phyloP scores from a whole-genome alignment of 495 filamentous ascomycete genomes.

The Friedmanniomyces simplex region DNA sequence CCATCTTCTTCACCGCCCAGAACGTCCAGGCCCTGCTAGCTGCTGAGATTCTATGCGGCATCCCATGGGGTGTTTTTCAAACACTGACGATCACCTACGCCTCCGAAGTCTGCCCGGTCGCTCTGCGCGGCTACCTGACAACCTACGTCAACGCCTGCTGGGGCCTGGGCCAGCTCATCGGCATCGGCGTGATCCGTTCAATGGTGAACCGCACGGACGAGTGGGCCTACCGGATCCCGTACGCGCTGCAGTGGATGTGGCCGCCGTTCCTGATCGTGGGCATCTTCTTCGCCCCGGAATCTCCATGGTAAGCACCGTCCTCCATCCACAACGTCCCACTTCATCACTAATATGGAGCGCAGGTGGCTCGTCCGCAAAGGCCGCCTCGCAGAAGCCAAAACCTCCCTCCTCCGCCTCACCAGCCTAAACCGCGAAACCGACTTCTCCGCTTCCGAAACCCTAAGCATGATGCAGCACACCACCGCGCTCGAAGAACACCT shows the following conservation, averaged over 20 bases:
- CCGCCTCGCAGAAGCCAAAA: conserved; percentile 29
- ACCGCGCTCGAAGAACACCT: conserved; percentile 32
- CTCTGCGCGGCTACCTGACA: conserved; percentile 37
- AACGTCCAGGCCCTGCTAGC: conserved; percentile 57
- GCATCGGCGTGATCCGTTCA: conserved; percentile 28
- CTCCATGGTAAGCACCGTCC: conserved; percentile 23
- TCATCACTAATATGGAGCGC: too few relatives aligned
- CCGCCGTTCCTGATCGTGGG: conserved; percentile 30
- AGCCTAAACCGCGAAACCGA: conserved; percentile 25
- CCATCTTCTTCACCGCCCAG: conserved; percentile 68
- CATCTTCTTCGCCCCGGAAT: conserved; percentile 31
- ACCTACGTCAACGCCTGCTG: conserved; percentile 37
- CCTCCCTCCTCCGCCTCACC: conserved; percentile 28
- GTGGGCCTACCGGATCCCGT: conserved; percentile 32
- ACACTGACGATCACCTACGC: conserved; percentile 72
- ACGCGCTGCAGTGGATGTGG: conserved; percentile 37
- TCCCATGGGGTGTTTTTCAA: conserved; percentile 60
- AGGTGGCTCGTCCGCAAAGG: conserved; percentile 34
- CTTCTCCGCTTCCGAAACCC: conserved; percentile 32
- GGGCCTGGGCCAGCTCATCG: conserved; percentile 32
- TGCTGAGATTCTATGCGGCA: conserved; percentile 66
- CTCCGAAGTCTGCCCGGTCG: conserved; percentile 52
- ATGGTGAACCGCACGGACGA: conserved; percentile 18
- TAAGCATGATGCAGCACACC: conserved; percentile 34
- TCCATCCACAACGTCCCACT: too few relatives aligned